Evolutionary conservation across 1,284 basidiomycete species (phyloP).

Genomic region (Puccinia hordei): DNA sequence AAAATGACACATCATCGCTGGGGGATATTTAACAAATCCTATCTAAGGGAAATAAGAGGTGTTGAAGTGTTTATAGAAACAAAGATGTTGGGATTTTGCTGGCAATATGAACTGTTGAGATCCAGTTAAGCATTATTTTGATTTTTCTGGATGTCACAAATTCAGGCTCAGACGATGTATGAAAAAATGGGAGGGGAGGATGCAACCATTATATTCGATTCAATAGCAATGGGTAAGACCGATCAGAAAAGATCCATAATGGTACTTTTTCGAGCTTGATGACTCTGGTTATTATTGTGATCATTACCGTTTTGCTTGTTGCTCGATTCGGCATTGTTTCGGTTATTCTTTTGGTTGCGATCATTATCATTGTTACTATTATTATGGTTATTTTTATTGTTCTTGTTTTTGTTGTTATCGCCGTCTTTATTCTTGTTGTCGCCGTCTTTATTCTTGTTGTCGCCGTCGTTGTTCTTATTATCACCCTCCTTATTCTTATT

Average conservation of each 20-base stretch:
- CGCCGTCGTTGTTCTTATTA: slow-evolving; percentile 5
- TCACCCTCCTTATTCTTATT: neutral
- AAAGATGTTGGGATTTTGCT: no score
- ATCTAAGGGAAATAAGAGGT: no score
- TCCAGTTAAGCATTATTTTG: no score
- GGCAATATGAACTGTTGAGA: no score
- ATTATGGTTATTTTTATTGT: neutral
- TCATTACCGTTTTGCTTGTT: neutral
- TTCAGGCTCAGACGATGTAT: neutral
- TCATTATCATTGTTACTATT: slow-evolving; percentile 1
- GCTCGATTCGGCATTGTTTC: neutral
- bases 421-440: neutral
- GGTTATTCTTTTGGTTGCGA: neutral
- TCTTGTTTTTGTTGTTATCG: neutral
- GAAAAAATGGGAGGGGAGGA: neutral
- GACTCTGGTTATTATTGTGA: neutral
- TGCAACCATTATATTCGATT: neutral
- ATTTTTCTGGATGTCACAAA: no score
- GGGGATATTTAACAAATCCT: no score
- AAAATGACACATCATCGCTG: no score
- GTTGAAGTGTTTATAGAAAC: no score
- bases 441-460: neutral
- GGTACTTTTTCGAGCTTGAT: slow-evolving; percentile 5
- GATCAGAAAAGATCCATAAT: slow-evolving; percentile 17
- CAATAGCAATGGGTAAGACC: neutral